phyloP scores from a whole-genome alignment of 495 filamentous ascomycete species.

The Penicillium flavigenum region DNA sequence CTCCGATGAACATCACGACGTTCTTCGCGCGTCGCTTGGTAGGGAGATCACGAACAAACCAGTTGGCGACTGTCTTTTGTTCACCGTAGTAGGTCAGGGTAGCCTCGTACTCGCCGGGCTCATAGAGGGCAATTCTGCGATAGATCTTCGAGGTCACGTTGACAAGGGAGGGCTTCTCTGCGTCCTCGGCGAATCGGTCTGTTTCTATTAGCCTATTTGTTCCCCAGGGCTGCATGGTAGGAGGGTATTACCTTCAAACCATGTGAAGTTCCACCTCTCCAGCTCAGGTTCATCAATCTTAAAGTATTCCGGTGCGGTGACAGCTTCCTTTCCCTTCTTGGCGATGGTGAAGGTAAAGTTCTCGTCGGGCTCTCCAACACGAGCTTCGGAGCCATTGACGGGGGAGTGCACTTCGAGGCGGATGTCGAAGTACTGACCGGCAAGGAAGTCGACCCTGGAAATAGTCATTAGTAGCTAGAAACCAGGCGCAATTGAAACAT shows the following conservation, averaged over 20 bases:
- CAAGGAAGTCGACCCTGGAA: conserved; percentile 61
- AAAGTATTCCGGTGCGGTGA: conserved; percentile 57
- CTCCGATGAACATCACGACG: conserved; percentile 73
- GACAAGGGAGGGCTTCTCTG: conserved; percentile 60
- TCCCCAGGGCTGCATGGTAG: not conserved
- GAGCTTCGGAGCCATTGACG: conserved; percentile 70
- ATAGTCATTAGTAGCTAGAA: not conserved
- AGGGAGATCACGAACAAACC: conserved; percentile 66
- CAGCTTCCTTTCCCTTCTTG: conserved; percentile 49
- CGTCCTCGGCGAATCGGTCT: conserved; percentile 70
- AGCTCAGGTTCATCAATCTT: conserved; percentile 56
- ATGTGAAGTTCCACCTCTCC: conserved; percentile 69
- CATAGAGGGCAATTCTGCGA: conserved; percentile 62
- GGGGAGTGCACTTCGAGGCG: conserved; percentile 75
- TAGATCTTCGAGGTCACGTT: conserved; percentile 71
- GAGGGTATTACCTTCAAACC: conserved; percentile 57
- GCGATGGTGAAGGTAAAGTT: conserved; percentile 67
- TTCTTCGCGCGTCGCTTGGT: conserved; percentile 70
- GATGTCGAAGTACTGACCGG: conserved; percentile 74
- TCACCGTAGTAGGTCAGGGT: conserved; percentile 66
- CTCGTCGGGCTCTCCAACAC: conserved; percentile 59
- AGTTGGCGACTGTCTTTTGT: conserved; percentile 62
- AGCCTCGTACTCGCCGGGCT: conserved; percentile 69
- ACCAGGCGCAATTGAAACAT: not conserved
- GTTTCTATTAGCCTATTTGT: conserved; percentile 13